Evolutionary conservation across 2,329 filamentous ascomycete species (phyloP).

Genomic region (Colletotrichum sp.): DNA sequence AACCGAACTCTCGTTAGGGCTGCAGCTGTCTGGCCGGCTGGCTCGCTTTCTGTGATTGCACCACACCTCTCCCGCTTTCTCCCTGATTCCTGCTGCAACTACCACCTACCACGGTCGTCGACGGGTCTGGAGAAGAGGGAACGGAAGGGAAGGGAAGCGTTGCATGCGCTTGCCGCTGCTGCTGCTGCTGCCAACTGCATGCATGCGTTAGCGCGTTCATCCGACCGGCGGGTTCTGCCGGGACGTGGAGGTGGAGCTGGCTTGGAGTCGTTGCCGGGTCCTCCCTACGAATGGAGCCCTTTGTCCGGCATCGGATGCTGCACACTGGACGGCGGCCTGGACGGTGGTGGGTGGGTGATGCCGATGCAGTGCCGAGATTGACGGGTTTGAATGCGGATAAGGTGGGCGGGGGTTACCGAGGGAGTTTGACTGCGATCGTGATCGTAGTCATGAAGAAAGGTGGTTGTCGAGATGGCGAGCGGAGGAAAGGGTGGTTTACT

Average conservation of each 20-base stretch:
- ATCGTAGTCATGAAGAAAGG: fast-evolving
- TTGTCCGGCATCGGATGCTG: neutral
- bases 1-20: neutral
- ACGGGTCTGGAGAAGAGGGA: neutral
- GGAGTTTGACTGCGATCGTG: neutral
- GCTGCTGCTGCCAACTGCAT: neutral
- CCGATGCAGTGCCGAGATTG: neutral
- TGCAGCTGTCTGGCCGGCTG: neutral
- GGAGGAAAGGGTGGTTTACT: neutral
- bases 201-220: neutral
- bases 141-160: neutral
- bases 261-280: neutral
- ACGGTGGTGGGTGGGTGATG: neutral
- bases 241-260: neutral
- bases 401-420: neutral
- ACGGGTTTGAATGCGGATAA: neutral
- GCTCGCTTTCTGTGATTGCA: neutral
- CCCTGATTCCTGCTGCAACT: neutral
- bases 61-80: neutral
- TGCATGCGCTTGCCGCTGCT: neutral
- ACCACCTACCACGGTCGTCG: neutral
- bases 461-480: neutral
- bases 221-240: neutral
- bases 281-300: neutral
- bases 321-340: neutral